A percentile compares a stretch with the other conserved stretches of the same genome.
Evolutionary conservation across 1,284 basidiomycete species (phyloP).

Genomic region (Austroboletus niveus): DNA sequence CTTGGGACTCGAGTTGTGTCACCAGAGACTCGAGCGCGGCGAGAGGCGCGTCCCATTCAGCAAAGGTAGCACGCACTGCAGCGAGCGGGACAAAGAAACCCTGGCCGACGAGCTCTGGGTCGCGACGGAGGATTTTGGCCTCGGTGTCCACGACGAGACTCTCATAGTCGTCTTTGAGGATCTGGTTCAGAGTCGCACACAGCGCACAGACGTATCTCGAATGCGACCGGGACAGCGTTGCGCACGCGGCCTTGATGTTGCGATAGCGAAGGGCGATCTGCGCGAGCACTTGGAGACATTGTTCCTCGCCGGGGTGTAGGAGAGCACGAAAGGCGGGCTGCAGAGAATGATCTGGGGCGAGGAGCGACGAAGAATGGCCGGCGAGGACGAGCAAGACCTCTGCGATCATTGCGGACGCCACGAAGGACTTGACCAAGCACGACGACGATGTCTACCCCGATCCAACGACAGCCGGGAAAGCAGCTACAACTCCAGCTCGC

Average conservation of each 20-base stretch:
- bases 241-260: slow-evolving; percentile 59
- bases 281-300: slow-evolving; percentile 74
- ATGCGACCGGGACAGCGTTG: slow-evolving; percentile 50
- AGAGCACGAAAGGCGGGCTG: slow-evolving; percentile 67
- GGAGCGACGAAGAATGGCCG: slow-evolving; percentile 81
- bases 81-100: slow-evolving; percentile 83
- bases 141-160: slow-evolving; percentile 78
- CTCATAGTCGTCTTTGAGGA: slow-evolving; percentile 79
- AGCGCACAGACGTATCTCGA: slow-evolving; percentile 79
- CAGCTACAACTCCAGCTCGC: slow-evolving; percentile 35
- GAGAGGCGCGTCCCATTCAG: slow-evolving; percentile 82
- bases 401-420: slow-evolving; percentile 47
- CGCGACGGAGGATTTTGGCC: slow-evolving; percentile 69
- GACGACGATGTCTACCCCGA: background rate
- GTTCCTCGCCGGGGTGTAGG: slow-evolving; percentile 83
- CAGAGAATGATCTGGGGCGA: slow-evolving; percentile 56
- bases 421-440: background rate
- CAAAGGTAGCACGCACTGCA: slow-evolving; percentile 75
- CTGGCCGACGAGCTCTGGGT: slow-evolving; percentile 67
- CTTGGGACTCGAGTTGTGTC: slow-evolving; percentile 53
- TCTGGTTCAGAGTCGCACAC: slow-evolving; percentile 66
- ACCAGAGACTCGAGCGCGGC: slow-evolving; percentile 64
- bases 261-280: slow-evolving; percentile 71
- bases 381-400: slow-evolving; percentile 82
- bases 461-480: slow-evolving; percentile 25